Evolutionary conservation across 1,284 basidiomycete genomes (phyloP).

Genomic region (Clitocybe nebularis): DNA sequence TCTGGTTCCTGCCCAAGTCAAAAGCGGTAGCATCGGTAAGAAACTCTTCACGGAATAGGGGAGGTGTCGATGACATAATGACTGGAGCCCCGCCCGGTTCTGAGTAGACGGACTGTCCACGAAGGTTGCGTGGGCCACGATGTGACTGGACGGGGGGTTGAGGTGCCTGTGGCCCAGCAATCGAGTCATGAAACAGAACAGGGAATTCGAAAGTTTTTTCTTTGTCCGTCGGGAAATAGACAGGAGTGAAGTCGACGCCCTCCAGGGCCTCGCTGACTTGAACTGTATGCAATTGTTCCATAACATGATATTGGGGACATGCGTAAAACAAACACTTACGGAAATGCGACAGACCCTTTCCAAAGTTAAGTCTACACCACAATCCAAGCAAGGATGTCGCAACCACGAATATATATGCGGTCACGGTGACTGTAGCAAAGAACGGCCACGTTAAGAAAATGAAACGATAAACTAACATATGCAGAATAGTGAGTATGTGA

Average conservation of each 20-base stretch:
- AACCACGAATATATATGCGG: conserved; percentile 37
- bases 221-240: conserved; percentile 29
- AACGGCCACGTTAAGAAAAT: conserved; percentile 47
- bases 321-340: conserved; percentile 25
- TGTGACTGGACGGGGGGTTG: conserved; percentile 7
- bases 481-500: background rate
- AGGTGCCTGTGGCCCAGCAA: background rate
- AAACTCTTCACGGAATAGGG: conserved; percentile 11
- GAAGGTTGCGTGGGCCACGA: background rate
- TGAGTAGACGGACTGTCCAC: conserved; percentile 16
- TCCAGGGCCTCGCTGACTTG: conserved; percentile 36
- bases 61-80: conserved; percentile 16
- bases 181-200: background rate
- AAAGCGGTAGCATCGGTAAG: too few species aligned
- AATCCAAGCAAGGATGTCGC: conserved; percentile 38
- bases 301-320: background rate
- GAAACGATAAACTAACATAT: conserved; percentile 38
- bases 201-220: conserved; percentile 15
- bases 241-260: conserved; percentile 37
- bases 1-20: background rate
- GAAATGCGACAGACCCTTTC: conserved; percentile 45
- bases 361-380: conserved; percentile 47
- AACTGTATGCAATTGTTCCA: conserved; percentile 24
- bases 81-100: conserved; percentile 10
- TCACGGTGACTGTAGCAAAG: conserved; percentile 42